Evolutionary conservation across 805 yeast genomes (phyloP).

Genomic region (Yamadazyma sp.): DNA sequence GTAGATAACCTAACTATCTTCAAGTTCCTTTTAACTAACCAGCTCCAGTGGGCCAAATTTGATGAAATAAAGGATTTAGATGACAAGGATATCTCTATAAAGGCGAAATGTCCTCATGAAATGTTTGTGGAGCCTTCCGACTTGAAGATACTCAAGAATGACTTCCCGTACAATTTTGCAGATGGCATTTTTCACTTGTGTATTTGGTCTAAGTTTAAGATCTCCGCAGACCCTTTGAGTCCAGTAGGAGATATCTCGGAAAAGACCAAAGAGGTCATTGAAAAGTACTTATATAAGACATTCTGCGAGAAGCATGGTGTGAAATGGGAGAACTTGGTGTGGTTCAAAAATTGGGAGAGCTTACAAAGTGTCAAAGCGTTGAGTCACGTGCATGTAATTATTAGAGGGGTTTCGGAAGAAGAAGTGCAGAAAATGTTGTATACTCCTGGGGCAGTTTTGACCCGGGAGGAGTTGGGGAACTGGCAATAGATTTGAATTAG

Average conservation of each 20-base stretch:
- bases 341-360: slow-evolving; percentile 75
- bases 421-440: slow-evolving; percentile 19
- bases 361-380: slow-evolving; percentile 66
- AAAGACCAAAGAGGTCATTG: slow-evolving; percentile 41
- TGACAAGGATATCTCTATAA: slow-evolving; percentile 17
- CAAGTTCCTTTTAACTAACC: slow-evolving; percentile 46
- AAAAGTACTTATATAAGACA: slow-evolving; percentile 46
- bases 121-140: slow-evolving; percentile 45
- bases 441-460: slow-evolving; percentile 18
- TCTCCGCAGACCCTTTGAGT: slow-evolving; percentile 52
- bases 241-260: slow-evolving; percentile 51
- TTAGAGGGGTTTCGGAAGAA: slow-evolving; percentile 39
- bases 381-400: slow-evolving; percentile 69
- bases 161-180: slow-evolving; percentile 67
- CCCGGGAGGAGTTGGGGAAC: slow-evolving; percentile 16
- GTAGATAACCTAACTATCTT: slow-evolving; percentile 40
- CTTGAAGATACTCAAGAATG: slow-evolving; percentile 50
- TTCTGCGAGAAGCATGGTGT: slow-evolving; percentile 47
- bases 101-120: slow-evolving; percentile 16
- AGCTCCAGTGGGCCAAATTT: slow-evolving; percentile 50
- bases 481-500: too few species aligned
- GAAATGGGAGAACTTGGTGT: slow-evolving; percentile 41
- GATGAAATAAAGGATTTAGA: slow-evolving; percentile 23
- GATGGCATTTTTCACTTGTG: slow-evolving; percentile 54
- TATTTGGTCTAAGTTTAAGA: slow-evolving; percentile 63